phyloP scores from a whole-genome alignment of 129 eudicot species.

The Mikania micrantha region DNA sequence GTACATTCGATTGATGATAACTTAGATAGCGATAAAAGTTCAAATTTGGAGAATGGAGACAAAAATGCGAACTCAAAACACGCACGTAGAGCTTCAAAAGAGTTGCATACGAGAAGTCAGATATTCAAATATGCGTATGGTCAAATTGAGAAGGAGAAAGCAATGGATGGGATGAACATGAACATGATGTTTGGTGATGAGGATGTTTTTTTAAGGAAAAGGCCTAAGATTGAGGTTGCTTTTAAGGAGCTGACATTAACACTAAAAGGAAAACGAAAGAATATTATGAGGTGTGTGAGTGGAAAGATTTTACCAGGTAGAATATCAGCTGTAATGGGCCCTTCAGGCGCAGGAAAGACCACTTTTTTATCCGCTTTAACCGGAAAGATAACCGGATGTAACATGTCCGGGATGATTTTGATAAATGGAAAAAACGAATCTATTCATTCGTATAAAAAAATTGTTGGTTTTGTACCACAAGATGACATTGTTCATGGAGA shows the following conservation, averaged over 20 bases:
- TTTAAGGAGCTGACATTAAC: slow-evolving; percentile 83
- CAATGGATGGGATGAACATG: slow-evolving; percentile 56
- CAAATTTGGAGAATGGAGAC: slow-evolving; percentile 52
- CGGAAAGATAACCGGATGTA: slow-evolving; percentile 68
- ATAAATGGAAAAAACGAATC: slow-evolving; percentile 77
- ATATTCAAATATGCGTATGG: slow-evolving; percentile 90
- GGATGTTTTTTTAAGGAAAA: slow-evolving; percentile 33
- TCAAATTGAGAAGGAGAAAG: slow-evolving; percentile 96
- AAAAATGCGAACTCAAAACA: slow-evolving; percentile 51
- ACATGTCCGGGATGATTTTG: slow-evolving; percentile 56
- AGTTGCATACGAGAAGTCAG: slow-evolving; percentile 75
- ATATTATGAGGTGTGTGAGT: slow-evolving; percentile 74
- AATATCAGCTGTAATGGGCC: slow-evolving; percentile 97
- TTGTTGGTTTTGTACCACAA: slow-evolving; percentile 92
- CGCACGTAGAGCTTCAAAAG: slow-evolving; percentile 47
- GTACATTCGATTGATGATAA: slow-evolving; percentile 43
- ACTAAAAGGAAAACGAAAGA: slow-evolving; percentile 58
- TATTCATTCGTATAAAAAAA: slow-evolving; percentile 67
- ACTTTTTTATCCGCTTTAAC: slow-evolving; percentile 80
- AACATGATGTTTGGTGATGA: slow-evolving; percentile 30
- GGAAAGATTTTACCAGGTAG: slow-evolving; percentile 81
- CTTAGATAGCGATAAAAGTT: slow-evolving; percentile 48
- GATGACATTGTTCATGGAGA: slow-evolving; percentile 97
- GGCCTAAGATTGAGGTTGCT: slow-evolving; percentile 74
- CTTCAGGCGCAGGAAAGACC: slow-evolving; percentile 96